Base-by-base conservation (phyloP, 768 basidiomycete genomes). In the Pleurotus pulmonarius region DNA sequence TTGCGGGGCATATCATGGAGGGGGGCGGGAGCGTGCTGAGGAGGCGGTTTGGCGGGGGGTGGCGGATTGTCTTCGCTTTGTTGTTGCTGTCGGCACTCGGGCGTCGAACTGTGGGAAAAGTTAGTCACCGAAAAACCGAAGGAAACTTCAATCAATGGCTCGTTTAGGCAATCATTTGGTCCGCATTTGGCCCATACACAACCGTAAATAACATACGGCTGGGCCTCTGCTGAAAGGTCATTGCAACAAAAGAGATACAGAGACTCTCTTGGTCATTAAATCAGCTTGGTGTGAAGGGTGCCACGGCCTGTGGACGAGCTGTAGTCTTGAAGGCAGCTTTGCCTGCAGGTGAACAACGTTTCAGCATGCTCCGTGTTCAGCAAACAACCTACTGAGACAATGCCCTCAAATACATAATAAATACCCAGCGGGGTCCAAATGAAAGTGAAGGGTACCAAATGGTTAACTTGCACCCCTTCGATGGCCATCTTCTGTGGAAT, bases 1-100 rank as follows among this genome's bases (percentile, higher is more conserved):
- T 85, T 86, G 67, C 88, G 88, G 82, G 88, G 88, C 89, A 91
- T 91, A 71, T 87, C 87, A 90, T 90, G 86, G 85, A 86, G 71
- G 65, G 77, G 69, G 65, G 68, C 69, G 65, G 41, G 64, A 63
- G 61, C 64, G 63, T 65, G 68, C 60, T 53, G 53, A 62, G 59
- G 69, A 74, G 20, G 75, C 73, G 72, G 72, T 68, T 73, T 69
- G 71, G 63, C 59, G 60, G 64, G 59, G 59, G 67, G 66, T 64
- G 62, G 61, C 60, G 63, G 64, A 64, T 59, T 59, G 59, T 64
- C 66, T 68, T 76, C 74, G 76, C 73, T 71, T 74, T 75, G 78
- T 75, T 70, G 73, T 74, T 74, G 75, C 73, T 73, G 79, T 75
- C 82, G 78, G 77, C 80, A 75, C 51, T 52, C 51, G 51, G 51